These are phyloP conservation scores for Symbiotaphrina buchneri DNA, from an alignment of 495 filamentous ascomycete genomes.

Conservation along the genomic window DNA sequence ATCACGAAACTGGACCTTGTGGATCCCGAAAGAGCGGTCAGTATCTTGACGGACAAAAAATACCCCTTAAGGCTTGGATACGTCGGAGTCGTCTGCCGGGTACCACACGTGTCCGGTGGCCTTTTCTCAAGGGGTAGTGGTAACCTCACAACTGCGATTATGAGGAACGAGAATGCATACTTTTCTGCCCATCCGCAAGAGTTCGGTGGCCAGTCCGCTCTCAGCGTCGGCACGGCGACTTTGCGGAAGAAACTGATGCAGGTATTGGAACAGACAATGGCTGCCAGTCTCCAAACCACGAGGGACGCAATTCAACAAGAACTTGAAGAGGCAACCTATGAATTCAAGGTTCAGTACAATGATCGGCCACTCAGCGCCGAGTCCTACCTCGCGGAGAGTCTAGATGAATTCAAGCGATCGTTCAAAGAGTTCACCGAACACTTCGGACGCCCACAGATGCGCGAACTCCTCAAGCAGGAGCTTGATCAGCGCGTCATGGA, in stretches of 20 bases:
- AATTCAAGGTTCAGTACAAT: constrained; percentile 99
- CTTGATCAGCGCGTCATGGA: constrained; percentile 91
- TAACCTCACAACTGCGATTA: constrained; percentile 62
- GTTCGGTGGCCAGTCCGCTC: constrained; percentile 47
- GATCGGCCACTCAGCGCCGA: constrained; percentile 86
- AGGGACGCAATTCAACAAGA: constrained; percentile 85
- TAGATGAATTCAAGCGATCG: constrained; percentile 93
- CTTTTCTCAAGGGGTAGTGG: constrained; percentile 69
- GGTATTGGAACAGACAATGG: constrained; percentile 93
- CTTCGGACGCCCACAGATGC: constrained; percentile 78
- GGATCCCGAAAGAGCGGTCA: constrained; percentile 53
- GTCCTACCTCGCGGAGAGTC: constrained; percentile 81
- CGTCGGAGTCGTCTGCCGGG: constrained; percentile 77
- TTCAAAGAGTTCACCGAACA: constrained; percentile 80
- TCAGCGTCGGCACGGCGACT: constrained; percentile 63
- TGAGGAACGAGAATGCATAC: constrained; percentile 70
- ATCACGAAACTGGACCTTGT: constrained; percentile 99
- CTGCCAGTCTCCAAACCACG: constrained; percentile 65
- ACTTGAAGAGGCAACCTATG: constrained; percentile 90
- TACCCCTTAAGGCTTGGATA: constrained; percentile 94
- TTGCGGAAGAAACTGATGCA: constrained; percentile 91
- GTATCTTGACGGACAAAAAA: constrained; percentile 67
- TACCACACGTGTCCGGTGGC: constrained; percentile 42
- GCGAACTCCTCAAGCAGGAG: constrained; percentile 73
- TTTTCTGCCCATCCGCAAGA: constrained; percentile 69